Evolutionary conservation across 2,329 filamentous ascomycete species (phyloP).

Genomic region (Xylaria sp.): DNA sequence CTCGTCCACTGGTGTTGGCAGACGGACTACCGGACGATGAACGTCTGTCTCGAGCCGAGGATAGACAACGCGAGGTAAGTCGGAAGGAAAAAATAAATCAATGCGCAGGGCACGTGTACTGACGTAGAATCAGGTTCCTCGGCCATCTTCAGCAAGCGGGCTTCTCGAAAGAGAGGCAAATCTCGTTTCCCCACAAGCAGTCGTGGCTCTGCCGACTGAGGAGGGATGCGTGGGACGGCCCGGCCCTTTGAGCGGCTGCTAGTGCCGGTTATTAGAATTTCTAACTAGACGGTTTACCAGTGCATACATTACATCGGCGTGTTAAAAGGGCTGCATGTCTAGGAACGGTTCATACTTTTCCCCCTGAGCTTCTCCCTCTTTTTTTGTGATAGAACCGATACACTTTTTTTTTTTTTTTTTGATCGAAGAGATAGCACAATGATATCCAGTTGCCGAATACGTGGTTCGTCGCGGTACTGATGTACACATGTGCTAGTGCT

Average conservation of each 20-base stretch:
- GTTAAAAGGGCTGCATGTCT: neutral
- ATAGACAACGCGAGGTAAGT: slow-evolving; percentile 86
- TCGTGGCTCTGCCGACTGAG: slow-evolving; percentile 81
- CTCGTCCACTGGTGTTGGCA: slow-evolving; percentile 85
- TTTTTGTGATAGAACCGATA: too few species aligned
- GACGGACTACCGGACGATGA: slow-evolving; percentile 78
- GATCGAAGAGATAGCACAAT: neutral
- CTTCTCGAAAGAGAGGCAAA: slow-evolving; percentile 84
- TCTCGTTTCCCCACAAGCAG: slow-evolving; percentile 91
- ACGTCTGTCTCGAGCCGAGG: slow-evolving; percentile 83
- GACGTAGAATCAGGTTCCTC: slow-evolving; percentile 57
- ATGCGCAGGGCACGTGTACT: slow-evolving; percentile 1
- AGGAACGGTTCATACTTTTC: too few species aligned
- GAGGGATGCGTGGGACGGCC: slow-evolving; percentile 78
- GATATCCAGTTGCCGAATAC: too few species aligned
- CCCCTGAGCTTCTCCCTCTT: too few species aligned
- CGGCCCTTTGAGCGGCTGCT: slow-evolving; percentile 48
- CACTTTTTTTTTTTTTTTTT: too few species aligned
- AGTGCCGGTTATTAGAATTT: neutral
- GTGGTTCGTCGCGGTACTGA: too few species aligned
- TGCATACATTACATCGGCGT: neutral
- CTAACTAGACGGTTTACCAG: neutral
- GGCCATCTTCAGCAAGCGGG: slow-evolving; percentile 72
- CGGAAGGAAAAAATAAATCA: neutral
- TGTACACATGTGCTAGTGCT: too few species aligned